Evolutionary conservation across 352 stramenopile genomes (phyloP).

Genomic region (Phytopythium litorale): DNA sequence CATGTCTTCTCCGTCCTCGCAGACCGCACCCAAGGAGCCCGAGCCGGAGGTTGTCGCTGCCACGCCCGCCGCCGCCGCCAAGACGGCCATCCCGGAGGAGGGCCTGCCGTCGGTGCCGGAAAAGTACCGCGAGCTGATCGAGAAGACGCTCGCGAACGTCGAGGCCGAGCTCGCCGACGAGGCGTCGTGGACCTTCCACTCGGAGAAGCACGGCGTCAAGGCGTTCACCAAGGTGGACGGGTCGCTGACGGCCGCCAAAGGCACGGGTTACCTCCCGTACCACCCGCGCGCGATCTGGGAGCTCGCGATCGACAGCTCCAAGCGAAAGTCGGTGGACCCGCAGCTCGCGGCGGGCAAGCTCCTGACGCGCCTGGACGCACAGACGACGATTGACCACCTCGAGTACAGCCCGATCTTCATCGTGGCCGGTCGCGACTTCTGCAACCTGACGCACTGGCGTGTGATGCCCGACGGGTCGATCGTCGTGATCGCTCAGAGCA

Average conservation of each 20-base stretch:
- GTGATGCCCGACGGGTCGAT: constrained; percentile 56
- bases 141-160: constrained; percentile 53
- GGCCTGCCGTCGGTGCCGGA: constrained; percentile 38
- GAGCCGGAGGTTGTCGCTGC: not conserved
- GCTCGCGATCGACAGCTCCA: constrained; percentile 34
- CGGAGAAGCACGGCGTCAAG: constrained; percentile 66
- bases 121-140: constrained; percentile 51
- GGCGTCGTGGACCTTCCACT: constrained; percentile 58
- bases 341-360: constrained; percentile 44
- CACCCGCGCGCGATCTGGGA: constrained; percentile 50
- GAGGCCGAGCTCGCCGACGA: constrained; percentile 55
- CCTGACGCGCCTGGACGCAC: constrained; percentile 37
- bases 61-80: not conserved
- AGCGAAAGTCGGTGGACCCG: constrained; percentile 51
- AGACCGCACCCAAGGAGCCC: constrained; percentile 2
- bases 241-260: constrained; percentile 56
- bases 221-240: constrained; percentile 66
- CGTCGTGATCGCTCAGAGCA: constrained; percentile 61
- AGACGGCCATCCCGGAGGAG: constrained; percentile 27
- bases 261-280: constrained; percentile 45
- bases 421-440: constrained; percentile 73
- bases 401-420: constrained; percentile 79
- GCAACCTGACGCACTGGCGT: constrained; percentile 67
- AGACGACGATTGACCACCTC: constrained; percentile 65
- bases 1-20: not conserved